Conservation (phyloP, 306 rosid genomes). For the Cotoneaster glaucophyllus region DNA sequence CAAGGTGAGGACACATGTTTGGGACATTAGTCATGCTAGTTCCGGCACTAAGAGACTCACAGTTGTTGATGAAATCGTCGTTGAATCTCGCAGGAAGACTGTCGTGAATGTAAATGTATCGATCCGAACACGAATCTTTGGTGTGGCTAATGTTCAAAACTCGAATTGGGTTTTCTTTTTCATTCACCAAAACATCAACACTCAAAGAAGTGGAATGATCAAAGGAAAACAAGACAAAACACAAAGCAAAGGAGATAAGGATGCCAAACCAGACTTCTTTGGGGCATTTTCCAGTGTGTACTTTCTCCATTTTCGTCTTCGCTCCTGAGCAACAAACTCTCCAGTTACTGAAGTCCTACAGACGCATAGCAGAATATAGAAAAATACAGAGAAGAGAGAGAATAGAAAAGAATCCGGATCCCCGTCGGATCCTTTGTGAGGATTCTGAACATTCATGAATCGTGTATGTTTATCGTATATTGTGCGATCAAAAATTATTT, state of each 20-base stretch:
- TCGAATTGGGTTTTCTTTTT: slow-evolving; percentile 10
- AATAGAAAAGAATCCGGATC: no score
- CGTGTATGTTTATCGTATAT: rapidly evolving
- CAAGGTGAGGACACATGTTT: slow-evolving; percentile 68
- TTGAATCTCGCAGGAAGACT: slow-evolving; percentile 61
- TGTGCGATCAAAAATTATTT: rapidly evolving
- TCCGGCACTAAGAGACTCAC: slow-evolving; percentile 60
- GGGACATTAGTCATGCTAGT: slow-evolving; percentile 36
- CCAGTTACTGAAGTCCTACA: not conserved
- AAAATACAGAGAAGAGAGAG: not conserved
- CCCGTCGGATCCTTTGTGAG: no score
- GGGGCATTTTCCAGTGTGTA: slow-evolving; percentile 17
- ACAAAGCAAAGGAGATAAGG: slow-evolving; percentile 35
- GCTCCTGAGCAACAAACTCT: not conserved
- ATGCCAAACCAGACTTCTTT: slow-evolving; percentile 36
- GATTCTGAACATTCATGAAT: rapidly evolving
- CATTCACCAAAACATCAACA: slow-evolving; percentile 20
- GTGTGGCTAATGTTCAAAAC: slow-evolving; percentile 11
- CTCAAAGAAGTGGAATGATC: slow-evolving; percentile 32
- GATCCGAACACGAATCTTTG: slow-evolving; percentile 47
- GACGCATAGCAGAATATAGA: no score
- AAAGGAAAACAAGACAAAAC: slow-evolving; percentile 26
- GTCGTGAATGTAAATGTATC: slow-evolving; percentile 60
- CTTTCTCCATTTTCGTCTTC: slow-evolving; percentile 33
- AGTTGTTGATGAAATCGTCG: slow-evolving; percentile 39